Conservation (phyloP, 768 basidiomycete genomes). For the Exidia glandulosa region DNA sequence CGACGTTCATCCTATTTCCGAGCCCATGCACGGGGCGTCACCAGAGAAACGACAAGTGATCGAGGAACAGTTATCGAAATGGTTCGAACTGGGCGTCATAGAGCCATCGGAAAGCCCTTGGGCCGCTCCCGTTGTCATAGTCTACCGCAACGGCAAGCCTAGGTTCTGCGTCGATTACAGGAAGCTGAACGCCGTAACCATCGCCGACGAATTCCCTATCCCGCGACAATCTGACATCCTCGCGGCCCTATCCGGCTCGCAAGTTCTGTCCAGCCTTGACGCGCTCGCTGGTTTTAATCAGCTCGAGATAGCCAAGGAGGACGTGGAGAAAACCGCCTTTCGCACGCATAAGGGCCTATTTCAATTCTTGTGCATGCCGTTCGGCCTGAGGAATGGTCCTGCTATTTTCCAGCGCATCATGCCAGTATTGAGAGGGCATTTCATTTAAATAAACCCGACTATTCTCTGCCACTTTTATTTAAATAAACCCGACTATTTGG, state of each 20-base stretch:
- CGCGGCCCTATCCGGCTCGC: constrained; percentile 19
- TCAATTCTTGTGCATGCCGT: constrained; percentile 33
- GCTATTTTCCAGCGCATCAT: too few relatives aligned
- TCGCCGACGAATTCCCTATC: constrained; percentile 20
- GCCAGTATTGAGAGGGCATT: too few relatives aligned
- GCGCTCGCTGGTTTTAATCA: constrained; percentile 32
- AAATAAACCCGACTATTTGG: too few relatives aligned
- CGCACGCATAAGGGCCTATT: constrained; percentile 27
- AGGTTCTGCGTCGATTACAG: constrained; percentile 26
- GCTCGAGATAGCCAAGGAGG: too few relatives aligned
- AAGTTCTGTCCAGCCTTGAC: constrained; percentile 24
- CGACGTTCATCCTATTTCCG: neutral
- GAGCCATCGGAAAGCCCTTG: constrained; percentile 31
- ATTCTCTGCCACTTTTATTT: too few relatives aligned
- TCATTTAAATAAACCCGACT: too few relatives aligned
- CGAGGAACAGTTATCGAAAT: constrained; percentile 19
- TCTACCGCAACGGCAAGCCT: constrained; percentile 27
- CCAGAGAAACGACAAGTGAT: constrained; percentile 16
- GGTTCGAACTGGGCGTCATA: constrained; percentile 26
- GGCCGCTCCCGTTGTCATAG: constrained; percentile 21
- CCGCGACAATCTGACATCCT: constrained; percentile 17
- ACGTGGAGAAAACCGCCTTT: constrained; percentile 28
- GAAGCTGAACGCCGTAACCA: constrained; percentile 14
- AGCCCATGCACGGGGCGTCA: too few relatives aligned
- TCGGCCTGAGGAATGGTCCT: constrained; percentile 19